Conservation (phyloP, 768 basidiomycete genomes). For the Collybiopsis luxurians region DNA sequence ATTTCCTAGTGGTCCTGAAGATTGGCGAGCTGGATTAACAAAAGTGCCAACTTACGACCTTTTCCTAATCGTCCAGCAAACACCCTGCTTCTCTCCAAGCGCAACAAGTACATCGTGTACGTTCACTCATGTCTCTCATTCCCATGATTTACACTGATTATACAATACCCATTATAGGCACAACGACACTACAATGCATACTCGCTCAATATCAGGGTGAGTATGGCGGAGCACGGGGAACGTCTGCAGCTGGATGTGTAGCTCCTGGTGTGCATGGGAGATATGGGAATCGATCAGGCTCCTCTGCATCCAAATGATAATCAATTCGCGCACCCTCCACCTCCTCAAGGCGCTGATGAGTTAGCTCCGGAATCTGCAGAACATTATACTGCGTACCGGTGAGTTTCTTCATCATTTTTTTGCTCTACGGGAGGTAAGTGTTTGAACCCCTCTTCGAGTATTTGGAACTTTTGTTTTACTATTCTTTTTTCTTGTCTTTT, state of each 20-base stretch:
- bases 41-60: slow-evolving; percentile 88
- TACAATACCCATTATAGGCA: not conserved
- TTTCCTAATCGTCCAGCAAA: slow-evolving; percentile 87
- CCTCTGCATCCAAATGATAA: slow-evolving; percentile 50
- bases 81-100: slow-evolving; percentile 61
- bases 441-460: no score
- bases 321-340: slow-evolving; percentile 35
- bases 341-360: slow-evolving; percentile 45
- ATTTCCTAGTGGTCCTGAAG: slow-evolving; percentile 71
- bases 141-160: not conserved
- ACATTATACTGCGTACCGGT: slow-evolving; percentile 63
- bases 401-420: no score
- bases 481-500: not conserved
- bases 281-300: slow-evolving; percentile 43
- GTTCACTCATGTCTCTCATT: not conserved
- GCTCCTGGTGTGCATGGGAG: no score
- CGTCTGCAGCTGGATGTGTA: slow-evolving; percentile 6
- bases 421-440: no score
- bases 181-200: no score
- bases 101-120: slow-evolving; percentile 72
- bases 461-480: slow-evolving; percentile 13
- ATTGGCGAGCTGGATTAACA: no score
- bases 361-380: slow-evolving; percentile 40
- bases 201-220: slow-evolving; percentile 67
- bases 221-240: slow-evolving; percentile 3